A percentile compares a stretch with the other conserved stretches of the same genome.
Evolutionary conservation across 179 eudicot species (phyloP).

Genomic region (Spinacia oleracea): DNA sequence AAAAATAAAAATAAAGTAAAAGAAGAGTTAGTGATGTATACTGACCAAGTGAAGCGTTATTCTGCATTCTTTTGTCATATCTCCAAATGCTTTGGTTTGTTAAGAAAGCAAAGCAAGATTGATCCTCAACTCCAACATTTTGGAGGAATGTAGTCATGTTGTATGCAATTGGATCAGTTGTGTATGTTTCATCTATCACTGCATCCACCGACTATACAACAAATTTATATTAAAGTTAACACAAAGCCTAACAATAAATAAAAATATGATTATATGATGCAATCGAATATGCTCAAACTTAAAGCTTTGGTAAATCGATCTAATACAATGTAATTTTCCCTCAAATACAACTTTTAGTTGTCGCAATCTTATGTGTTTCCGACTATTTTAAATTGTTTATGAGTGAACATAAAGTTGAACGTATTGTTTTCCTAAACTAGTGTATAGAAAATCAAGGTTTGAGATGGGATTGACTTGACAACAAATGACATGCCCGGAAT

Average conservation of each 20-base stretch:
- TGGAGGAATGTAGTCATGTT: slow-evolving; percentile 54
- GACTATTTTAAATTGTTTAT: no score
- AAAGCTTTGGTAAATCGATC: not conserved
- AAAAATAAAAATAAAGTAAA: no score
- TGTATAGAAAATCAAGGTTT: no score
- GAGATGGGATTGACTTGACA: no score
- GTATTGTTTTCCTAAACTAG: no score
- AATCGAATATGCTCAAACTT: not conserved
- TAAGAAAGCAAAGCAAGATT: slow-evolving; percentile 69
- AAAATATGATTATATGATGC: not conserved
- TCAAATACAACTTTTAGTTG: no score
- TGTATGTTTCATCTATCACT: slow-evolving; percentile 72
- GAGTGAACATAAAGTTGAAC: no score
- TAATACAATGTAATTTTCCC: no score
- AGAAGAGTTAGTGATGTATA: not conserved
- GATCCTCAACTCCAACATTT: slow-evolving; percentile 64
- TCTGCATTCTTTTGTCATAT: slow-evolving; percentile 70
- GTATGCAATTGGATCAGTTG: slow-evolving; percentile 59
- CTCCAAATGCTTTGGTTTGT: slow-evolving; percentile 81
- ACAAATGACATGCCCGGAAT: no score
- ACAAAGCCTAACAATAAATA: no score
- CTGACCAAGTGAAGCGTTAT: slow-evolving; percentile 67
- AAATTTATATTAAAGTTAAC: not conserved
- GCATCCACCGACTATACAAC: slow-evolving; percentile 74
- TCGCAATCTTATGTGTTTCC: no score